Base-by-base conservation (phyloP, 2,329 filamentous ascomycete species). In the Bisporella sp. region DNA sequence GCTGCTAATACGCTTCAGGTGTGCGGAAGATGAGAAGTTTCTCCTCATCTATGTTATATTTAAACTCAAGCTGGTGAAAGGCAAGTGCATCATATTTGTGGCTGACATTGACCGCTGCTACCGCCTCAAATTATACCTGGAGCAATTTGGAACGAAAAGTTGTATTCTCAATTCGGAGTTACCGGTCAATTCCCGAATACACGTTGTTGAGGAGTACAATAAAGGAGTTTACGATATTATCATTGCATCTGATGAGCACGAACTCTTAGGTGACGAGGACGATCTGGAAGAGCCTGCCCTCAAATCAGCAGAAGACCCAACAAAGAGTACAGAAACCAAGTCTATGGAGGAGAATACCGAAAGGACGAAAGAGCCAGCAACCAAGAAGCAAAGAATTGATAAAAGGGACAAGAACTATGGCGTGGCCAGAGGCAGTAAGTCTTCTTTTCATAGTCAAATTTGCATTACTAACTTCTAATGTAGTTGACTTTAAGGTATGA, bases 201-300 rank as follows among this genome's bases (percentile, higher is more conserved):
- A 99, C 65, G 90, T 96, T 2, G 92, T 99, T 3, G 87, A 97
- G 62, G 90, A 97, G 67, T 99, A 99, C 71, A 99, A 97, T 73
- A 87, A 88, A 69, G 88, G 89, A 48, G 84, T 97, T 5, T 99
- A 99, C 75, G 92, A 99, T 62, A 96, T 97, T 55, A 91, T 99
- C 59, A 96, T 99, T 61, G 93, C 93, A 1, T 91, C 89, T 1
- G 93, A 99, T 61, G 91, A 96, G 65, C 85, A 87, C 57, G 90
- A 95, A 64, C 80, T 95, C 8, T 68, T 96, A 8, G 89, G 87
- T 9, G 77, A 81, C 21, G 81, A 84, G 48, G 49, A 61, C 12
- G 64, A 70, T 51, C 64, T 68, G 13, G 48, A 61, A n/a, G 64
- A 70, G 52, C 64, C 68, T 13, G 65, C 68, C 29, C 62, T 62